Percentiles rank a stretch among this genome's conserved stretches.
phyloP scores from a whole-genome alignment of 2,329 filamentous ascomycete genomes.

The Hymenoscyphus repandus region DNA sequence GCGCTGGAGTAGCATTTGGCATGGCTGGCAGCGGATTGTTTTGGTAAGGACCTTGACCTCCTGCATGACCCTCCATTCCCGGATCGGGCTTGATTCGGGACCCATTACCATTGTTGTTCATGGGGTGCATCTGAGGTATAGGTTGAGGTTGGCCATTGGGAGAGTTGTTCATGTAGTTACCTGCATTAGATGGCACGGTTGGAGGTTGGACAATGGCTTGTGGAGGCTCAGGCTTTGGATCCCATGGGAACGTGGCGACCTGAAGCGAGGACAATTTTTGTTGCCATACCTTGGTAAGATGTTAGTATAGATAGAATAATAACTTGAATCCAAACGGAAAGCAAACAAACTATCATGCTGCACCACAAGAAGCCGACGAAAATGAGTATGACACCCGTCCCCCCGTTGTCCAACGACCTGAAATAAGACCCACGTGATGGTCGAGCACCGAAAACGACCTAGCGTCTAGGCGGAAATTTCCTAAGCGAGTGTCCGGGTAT shows the following conservation, averaged over 20 bases:
- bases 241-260: constrained; percentile 91
- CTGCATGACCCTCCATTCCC: constrained; percentile 29
- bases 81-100: constrained; percentile 40
- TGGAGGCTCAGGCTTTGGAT: constrained; percentile 69
- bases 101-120: constrained; percentile 21
- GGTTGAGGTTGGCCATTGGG: constrained; percentile 17
- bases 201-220: constrained; percentile 34
- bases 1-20: constrained; percentile 37
- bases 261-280: constrained; percentile 78
- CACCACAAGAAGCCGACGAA: constrained; percentile 1
- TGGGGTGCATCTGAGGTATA: constrained; percentile 17
- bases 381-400: neutral
- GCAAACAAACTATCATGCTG: neutral
- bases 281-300: constrained; percentile 74
- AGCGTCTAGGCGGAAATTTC: constrained; percentile 21
- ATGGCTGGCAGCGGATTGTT: constrained; percentile 26
- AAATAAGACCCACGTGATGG: constrained; percentile 16
- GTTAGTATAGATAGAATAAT: constrained; percentile 23
- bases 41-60: constrained; percentile 13
- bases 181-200: constrained; percentile 30
- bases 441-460: constrained; percentile 17
- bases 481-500: constrained; percentile 27
- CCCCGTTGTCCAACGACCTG: neutral
- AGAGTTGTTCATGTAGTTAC: constrained; percentile 24
- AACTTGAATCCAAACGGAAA: neutral